phyloP scores from a whole-genome alignment of 2,329 filamentous ascomycete species.

The Aureobasidium sp. region DNA sequence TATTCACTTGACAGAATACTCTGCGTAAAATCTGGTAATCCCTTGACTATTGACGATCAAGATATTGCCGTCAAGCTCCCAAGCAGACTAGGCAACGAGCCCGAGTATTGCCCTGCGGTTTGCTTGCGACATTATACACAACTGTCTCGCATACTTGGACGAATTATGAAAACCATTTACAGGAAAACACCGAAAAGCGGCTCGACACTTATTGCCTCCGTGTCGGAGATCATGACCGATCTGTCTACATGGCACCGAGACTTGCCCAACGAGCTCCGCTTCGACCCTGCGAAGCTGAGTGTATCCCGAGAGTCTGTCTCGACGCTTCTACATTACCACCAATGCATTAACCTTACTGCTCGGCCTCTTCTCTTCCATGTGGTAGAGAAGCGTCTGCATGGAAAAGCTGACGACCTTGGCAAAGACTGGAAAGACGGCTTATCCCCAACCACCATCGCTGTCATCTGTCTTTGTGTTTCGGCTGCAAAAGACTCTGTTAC shows the following conservation, averaged over 20 bases:
- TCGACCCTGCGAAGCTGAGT: conserved; percentile 17
- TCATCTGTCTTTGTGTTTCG: conserved; percentile 48
- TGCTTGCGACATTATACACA: conserved; percentile 48
- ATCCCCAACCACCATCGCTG: conserved; percentile 41
- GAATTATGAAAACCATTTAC: conserved; percentile 45
- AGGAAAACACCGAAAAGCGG: conserved; percentile 43
- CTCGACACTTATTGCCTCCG: conserved; percentile 42
- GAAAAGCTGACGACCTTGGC: conserved; percentile 21
- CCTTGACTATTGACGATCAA: conserved; percentile 49
- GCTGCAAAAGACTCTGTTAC: conserved; percentile 45
- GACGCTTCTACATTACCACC: conserved; percentile 50
- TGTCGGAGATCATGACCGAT: conserved; percentile 45
- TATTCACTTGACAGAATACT: conserved; percentile 50
- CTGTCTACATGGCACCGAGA: conserved; percentile 46
- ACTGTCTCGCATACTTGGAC: conserved; percentile 46
- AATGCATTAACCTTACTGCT: conserved; percentile 53
- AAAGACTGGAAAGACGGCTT: conserved; percentile 44
- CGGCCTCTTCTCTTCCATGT: conserved; percentile 49
- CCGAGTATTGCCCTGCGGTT: conserved; percentile 39
- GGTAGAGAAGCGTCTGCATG: conserved; percentile 42
- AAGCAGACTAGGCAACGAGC: conserved; percentile 31
- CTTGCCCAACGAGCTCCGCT: conserved; percentile 39
- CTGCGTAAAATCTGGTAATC: conserved; percentile 49
- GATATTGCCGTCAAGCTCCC: conserved; percentile 44
- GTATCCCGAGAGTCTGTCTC: conserved; percentile 47